Evolutionary conservation across 1,139 yeast genomes (phyloP), one percentile per base, ranked within the genome.

Genomic region (Nakaseomyces uthaithaninus): DNA sequence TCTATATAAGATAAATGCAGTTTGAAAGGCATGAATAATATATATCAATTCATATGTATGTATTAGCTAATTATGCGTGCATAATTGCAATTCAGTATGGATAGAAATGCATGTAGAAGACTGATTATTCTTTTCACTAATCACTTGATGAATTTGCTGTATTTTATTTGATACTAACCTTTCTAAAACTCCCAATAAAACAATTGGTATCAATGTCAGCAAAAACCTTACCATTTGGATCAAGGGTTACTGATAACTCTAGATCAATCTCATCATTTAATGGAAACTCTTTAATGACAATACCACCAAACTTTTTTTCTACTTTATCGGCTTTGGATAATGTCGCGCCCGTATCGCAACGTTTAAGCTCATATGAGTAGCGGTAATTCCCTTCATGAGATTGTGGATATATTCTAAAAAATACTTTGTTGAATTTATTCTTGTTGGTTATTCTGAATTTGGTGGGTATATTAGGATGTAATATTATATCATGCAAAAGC

Each of bases 261-360:
- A 28, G 6, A 17, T 28, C 23, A 15, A 18, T 28, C 12, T 28
- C 23, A 17, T 28, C 33, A 14, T 16, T 17, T 17, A 28, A 9
- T 10, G 23, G 33, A 28, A 28, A 28, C 12, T 28, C 33, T n/a
- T 28, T 28, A 4, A 28, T 28, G 12, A 28, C 33, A 28, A 28
- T 28, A 9, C 33, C 33, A 28, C 33, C 33, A 28, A 17, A 28
- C 20, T 12, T 7, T 28, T 28, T 28, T 14, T 28, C 23, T 10
- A 28, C 23, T 9, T 15, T 16, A 17, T 28, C 23, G 4, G 12
- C 23, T n/a, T 28, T 28, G 9, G 18, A 7, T 3, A 28, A 23
- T 7, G 8, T 5, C 12, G 16, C 33, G 8, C 33, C 33, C 10
- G 33, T 28, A n/a, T 28, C 33, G n/a, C 23, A 9, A 7, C 33